Percentiles rank a stretch among this genome's conserved stretches.
Evolutionary conservation across 2,329 filamentous ascomycete genomes (phyloP).

Genomic region (Aspergillus japonicus): DNA sequence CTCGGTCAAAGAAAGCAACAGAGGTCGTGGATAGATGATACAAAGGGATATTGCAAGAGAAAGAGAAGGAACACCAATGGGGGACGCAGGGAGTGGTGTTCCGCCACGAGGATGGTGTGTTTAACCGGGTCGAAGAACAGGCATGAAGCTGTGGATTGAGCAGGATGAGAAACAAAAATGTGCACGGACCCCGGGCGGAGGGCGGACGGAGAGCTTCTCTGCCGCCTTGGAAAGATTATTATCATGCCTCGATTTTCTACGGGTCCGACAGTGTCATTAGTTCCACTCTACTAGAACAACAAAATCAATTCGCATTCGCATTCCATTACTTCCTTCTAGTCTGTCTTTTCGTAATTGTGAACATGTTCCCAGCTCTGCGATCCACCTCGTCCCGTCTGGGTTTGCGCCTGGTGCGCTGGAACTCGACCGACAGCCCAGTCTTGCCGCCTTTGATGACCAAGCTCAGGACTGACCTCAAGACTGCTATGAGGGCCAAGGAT

Average conservation of each 20-base stretch:
- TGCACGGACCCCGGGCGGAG: conserved; percentile 34
- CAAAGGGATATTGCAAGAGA: conserved; percentile 6
- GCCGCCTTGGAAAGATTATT: conserved; percentile 14
- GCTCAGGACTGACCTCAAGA: conserved; percentile 48
- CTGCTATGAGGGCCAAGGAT: conserved; percentile 52
- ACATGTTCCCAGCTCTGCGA: conserved; percentile 36
- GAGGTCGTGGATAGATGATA: conserved; percentile 17
- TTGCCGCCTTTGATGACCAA: conserved; percentile 46
- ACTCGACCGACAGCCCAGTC: conserved; percentile 37
- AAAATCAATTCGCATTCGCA: not conserved
- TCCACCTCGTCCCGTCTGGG: conserved; percentile 26
- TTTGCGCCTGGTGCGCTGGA: conserved; percentile 38
- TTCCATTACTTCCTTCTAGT: not conserved
- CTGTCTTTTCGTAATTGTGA: not conserved
- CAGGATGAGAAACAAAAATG: conserved; percentile 34
- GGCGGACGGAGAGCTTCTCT: conserved; percentile 19
- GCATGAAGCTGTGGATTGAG: conserved; percentile 12
- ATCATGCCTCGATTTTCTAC: not conserved
- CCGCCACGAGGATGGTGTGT: conserved; percentile 9
- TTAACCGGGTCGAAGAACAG: conserved; percentile 15
- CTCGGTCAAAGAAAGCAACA: conserved; percentile 11
- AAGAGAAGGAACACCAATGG: conserved; percentile 17
- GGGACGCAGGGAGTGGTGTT: conserved; percentile 16
- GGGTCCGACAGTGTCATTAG: conserved; percentile 7
- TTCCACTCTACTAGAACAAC: not conserved